Evolutionary conservation across 441 rosid species (phyloP).

Genomic region (Mallotus repandus): DNA sequence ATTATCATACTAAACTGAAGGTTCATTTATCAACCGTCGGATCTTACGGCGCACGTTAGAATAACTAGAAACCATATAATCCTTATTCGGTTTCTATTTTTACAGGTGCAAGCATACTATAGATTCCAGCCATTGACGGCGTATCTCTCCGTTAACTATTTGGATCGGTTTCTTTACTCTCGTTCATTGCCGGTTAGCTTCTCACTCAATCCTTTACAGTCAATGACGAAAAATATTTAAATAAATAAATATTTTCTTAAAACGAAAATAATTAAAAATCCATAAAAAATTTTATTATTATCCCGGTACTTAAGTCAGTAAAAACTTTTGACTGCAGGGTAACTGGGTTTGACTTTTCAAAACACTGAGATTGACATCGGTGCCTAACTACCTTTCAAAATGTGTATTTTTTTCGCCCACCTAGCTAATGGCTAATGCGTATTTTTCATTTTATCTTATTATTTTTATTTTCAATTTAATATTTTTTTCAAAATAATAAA

Average conservation of each 20-base stretch:
- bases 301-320: not conserved
- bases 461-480: no score
- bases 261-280: not conserved
- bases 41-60: slow-evolving; percentile 17
- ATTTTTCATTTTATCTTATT: not conserved
- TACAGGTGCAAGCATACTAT: slow-evolving; percentile 67
- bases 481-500: no score
- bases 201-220: not conserved
- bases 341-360: slow-evolving; percentile 39
- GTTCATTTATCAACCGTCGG: slow-evolving; percentile 6
- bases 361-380: slow-evolving; percentile 25
- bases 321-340: slow-evolving; percentile 4
- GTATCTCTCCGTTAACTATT: slow-evolving; percentile 90
- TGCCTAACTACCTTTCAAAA: not conserved
- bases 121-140: slow-evolving; percentile 87
- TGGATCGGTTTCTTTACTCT: slow-evolving; percentile 80
- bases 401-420: not conserved
- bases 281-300: not conserved
- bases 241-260: no score
- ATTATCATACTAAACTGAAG: not conserved
- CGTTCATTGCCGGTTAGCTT: slow-evolving; percentile 66
- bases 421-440: not conserved
- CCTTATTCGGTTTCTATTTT: slow-evolving; percentile 12
- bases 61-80: no score
- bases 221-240: not conserved